Evolutionary conservation across 2,329 filamentous ascomycete species (phyloP).

Genomic region (Hymenoscyphus albidus): DNA sequence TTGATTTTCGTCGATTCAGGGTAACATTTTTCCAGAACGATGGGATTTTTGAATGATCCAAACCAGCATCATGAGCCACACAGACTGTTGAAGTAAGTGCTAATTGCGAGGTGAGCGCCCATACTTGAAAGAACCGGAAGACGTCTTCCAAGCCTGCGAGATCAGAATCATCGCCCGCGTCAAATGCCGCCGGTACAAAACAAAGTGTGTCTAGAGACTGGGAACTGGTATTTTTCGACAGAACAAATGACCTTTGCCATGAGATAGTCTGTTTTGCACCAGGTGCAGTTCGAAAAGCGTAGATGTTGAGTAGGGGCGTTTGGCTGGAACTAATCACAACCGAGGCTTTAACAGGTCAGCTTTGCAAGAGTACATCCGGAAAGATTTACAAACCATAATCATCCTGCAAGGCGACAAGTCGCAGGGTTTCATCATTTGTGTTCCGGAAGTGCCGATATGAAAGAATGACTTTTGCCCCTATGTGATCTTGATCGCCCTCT

Average conservation of each 20-base stretch:
- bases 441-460: slow-evolving; percentile 45
- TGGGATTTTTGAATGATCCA: slow-evolving; percentile 3
- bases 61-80: slow-evolving; percentile 20
- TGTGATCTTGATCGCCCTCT: slow-evolving; percentile 14
- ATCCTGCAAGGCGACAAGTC: slow-evolving; percentile 36
- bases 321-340: slow-evolving; percentile 28
- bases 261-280: slow-evolving; percentile 8
- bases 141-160: slow-evolving; percentile 32
- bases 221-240: slow-evolving; percentile 8
- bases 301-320: slow-evolving; percentile 29
- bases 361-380: not conserved
- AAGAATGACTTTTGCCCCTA: slow-evolving; percentile 35
- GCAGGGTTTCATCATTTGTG: slow-evolving; percentile 38
- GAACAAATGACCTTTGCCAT: slow-evolving; percentile 23
- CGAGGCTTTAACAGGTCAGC: slow-evolving; percentile 24
- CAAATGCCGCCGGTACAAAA: slow-evolving; percentile 20
- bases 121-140: slow-evolving; percentile 47
- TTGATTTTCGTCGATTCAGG: not conserved
- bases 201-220: slow-evolving; percentile 6
- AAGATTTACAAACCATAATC: slow-evolving; percentile 20
- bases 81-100: slow-evolving; percentile 41
- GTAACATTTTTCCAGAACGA: slow-evolving; percentile 7
- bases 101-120: slow-evolving; percentile 42
- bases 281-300: slow-evolving; percentile 22
- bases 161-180: slow-evolving; percentile 4